phyloP scores from a whole-genome alignment of 2,329 filamentous ascomycete species.

The Didymella arachidicola region DNA sequence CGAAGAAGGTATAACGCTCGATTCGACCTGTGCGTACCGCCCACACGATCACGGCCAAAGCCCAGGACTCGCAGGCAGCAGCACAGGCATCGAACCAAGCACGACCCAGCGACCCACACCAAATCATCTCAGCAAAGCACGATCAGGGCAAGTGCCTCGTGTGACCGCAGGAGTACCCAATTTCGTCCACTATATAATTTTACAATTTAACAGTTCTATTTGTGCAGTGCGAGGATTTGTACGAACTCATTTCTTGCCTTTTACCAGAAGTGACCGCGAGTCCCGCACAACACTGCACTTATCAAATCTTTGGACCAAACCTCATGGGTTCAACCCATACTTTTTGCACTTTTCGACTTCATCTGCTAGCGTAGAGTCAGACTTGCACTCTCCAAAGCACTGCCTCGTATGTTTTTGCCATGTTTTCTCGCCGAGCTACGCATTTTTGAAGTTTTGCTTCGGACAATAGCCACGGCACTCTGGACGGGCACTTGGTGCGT shows the following conservation, averaged over 20 bases:
- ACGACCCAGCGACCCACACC: constrained; percentile 5
- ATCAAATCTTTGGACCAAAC: constrained; percentile 64
- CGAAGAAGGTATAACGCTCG: background rate
- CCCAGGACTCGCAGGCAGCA: background rate
- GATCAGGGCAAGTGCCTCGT: no score
- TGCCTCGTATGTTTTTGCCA: constrained; percentile 4
- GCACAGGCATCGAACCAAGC: background rate
- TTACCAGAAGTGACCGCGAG: constrained; percentile 82
- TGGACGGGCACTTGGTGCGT: constrained; percentile 9
- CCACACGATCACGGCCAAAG: constrained; percentile 4
- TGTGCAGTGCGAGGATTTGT: constrained; percentile 74
- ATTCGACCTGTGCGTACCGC: background rate
- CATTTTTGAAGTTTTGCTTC: constrained; percentile 16
- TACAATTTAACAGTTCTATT: constrained; percentile 9
- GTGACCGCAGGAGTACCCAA: no score
- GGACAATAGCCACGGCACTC: background rate
- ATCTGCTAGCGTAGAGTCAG: background rate
- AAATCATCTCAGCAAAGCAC: background rate
- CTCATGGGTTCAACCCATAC: constrained; percentile 54
- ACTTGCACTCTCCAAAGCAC: background rate
- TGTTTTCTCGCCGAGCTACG: background rate
- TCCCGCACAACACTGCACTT: constrained; percentile 66
- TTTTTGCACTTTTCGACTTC: constrained; percentile 34
- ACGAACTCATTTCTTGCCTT: constrained; percentile 79
- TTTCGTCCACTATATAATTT: constrained; percentile 2